phyloP scores from a whole-genome alignment of 1,284 basidiomycete species.

The Inonotus hispidus region DNA sequence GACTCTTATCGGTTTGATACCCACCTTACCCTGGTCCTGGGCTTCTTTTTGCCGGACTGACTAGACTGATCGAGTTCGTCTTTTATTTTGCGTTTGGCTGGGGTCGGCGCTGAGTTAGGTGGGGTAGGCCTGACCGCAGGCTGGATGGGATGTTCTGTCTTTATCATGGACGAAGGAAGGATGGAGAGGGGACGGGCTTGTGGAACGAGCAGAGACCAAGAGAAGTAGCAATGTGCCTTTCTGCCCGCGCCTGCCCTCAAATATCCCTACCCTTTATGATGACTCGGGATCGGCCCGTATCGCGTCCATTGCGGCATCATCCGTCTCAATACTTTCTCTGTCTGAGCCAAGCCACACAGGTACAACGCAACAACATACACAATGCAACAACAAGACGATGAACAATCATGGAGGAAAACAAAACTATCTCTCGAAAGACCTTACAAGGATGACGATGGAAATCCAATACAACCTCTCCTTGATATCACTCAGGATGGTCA shows the following conservation, averaged over 20 bases:
- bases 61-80: slow-evolving; percentile 50
- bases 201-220: neutral
- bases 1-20: slow-evolving; percentile 20
- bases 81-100: slow-evolving; percentile 52
- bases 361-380: neutral
- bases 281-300: slow-evolving; percentile 5
- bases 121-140: slow-evolving; percentile 22
- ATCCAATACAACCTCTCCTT: slow-evolving; percentile 51
- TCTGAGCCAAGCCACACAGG: neutral
- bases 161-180: slow-evolving; percentile 24
- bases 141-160: slow-evolving; percentile 16
- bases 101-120: slow-evolving; percentile 8
- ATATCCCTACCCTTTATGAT: neutral
- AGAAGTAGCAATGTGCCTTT: neutral
- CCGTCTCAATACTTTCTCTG: neutral
- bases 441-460: slow-evolving; percentile 69
- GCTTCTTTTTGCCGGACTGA: slow-evolving; percentile 51
- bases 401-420: slow-evolving; percentile 51
- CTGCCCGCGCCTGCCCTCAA: too few relatives aligned
- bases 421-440: slow-evolving; percentile 68
- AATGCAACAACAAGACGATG: slow-evolving; percentile 18
- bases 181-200: neutral
- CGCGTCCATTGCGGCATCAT: neutral
- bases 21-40: slow-evolving; percentile 70
- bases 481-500: slow-evolving; percentile 69